These are phyloP conservation scores for Sclerotinia borealis DNA, from an alignment of 2,329 filamentous ascomycete genomes.

Conservation along the genomic window DNA sequence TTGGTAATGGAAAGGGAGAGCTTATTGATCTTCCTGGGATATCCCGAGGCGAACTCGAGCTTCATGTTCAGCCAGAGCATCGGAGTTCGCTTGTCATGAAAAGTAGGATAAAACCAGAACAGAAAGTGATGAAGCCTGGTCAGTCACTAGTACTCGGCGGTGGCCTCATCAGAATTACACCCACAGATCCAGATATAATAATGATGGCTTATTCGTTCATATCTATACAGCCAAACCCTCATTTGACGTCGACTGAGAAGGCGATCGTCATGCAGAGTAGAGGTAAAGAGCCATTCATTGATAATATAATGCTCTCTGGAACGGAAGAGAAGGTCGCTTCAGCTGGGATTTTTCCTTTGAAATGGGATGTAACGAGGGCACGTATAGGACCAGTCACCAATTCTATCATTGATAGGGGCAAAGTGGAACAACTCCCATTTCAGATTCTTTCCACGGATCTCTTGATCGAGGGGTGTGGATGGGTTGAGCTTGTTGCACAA, in stretches of 20 bases:
- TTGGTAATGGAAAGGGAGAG: slow-evolving; percentile 79
- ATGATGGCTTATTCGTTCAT: slow-evolving; percentile 85
- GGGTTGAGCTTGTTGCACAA: slow-evolving; percentile 84
- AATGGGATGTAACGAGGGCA: slow-evolving; percentile 75
- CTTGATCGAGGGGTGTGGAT: slow-evolving; percentile 85
- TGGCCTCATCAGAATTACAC: slow-evolving; percentile 82
- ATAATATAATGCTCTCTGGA: slow-evolving; percentile 56
- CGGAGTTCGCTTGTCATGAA: slow-evolving; percentile 72
- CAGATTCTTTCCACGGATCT: slow-evolving; percentile 76
- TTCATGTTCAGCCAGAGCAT: slow-evolving; percentile 61
- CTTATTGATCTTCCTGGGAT: slow-evolving; percentile 89
- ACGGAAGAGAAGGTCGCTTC: slow-evolving; percentile 53
- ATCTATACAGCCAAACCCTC: slow-evolving; percentile 55
- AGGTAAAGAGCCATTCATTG: slow-evolving; percentile 51
- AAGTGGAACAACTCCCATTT: slow-evolving; percentile 68
- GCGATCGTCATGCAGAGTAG: slow-evolving; percentile 67
- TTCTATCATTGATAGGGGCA: slow-evolving; percentile 54
- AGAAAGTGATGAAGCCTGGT: slow-evolving; percentile 64
- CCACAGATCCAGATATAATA: slow-evolving; percentile 55
- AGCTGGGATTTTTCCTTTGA: slow-evolving; percentile 69
- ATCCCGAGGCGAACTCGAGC: slow-evolving; percentile 64
- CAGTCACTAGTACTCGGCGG: slow-evolving; percentile 73
- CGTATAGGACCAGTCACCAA: slow-evolving; percentile 69
- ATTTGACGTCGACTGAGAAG: slow-evolving; percentile 75
- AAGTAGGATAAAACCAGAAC: slow-evolving; percentile 64